phyloP scores from a whole-genome alignment of 2,329 filamentous ascomycete genomes.

The Diaporthe sp. region DNA sequence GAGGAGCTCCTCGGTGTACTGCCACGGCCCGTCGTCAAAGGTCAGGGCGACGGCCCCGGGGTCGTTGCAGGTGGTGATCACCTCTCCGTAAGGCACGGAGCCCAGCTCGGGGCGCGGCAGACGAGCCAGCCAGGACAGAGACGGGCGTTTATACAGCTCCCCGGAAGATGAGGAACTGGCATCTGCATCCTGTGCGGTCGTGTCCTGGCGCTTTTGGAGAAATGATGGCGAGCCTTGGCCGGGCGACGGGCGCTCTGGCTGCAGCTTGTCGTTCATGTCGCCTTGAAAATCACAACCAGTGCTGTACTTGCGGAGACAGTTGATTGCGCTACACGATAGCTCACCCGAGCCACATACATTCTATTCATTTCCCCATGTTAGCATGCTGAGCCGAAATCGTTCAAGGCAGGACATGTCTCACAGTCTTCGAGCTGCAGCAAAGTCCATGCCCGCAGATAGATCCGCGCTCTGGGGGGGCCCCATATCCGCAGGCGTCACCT shows the following conservation, averaged over 20 bases:
- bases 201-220: background rate
- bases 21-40: conserved; percentile 76
- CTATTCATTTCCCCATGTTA: background rate
- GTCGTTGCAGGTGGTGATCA: conserved; percentile 69
- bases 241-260: background rate
- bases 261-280: conserved; percentile 14
- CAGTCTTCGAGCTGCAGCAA: conserved; percentile 20
- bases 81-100: conserved; percentile 66
- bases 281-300: conserved; percentile 33
- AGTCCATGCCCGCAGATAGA: conserved; percentile 11
- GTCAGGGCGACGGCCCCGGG: conserved; percentile 74
- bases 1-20: conserved; percentile 72
- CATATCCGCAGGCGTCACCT: conserved; percentile 3
- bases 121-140: conserved; percentile 45
- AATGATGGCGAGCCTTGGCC: background rate
- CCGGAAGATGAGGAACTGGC: background rate
- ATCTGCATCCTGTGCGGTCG: background rate
- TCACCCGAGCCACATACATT: conserved; percentile 17
- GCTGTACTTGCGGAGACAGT: conserved; percentile 31
- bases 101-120: conserved; percentile 68
- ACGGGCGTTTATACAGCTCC: background rate
- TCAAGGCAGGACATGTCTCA: background rate
- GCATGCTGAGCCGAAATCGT: background rate
- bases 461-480: no score
- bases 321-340: conserved; percentile 12